These are phyloP conservation scores for Apophysomyces elegans DNA, from an alignment of 371 early-diverging fungal species.

Conservation along the genomic window DNA sequence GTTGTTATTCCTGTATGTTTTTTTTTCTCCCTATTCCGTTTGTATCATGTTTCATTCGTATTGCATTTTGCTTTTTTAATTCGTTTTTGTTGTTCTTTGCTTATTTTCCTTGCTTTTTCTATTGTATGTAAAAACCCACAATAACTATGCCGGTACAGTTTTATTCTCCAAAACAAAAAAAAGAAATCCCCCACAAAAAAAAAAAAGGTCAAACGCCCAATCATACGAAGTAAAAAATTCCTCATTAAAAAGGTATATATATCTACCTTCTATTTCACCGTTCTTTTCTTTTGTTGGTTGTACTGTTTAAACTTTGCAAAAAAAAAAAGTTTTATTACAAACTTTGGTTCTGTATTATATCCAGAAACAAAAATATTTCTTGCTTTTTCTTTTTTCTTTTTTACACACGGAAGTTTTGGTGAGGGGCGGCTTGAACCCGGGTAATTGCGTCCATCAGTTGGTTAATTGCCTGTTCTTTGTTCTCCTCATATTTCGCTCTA, in stretches of 20 bases:
- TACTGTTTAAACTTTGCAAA: too few relatives aligned
- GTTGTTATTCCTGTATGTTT: slow-evolving; percentile 4
- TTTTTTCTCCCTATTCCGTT: background rate
- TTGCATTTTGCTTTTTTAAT: background rate
- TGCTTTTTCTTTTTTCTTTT: background rate
- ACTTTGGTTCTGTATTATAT: too few relatives aligned
- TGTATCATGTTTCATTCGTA: slow-evolving; percentile 7
- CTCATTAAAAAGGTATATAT: background rate
- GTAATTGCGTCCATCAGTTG: slow-evolving; percentile 76
- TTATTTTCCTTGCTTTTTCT: background rate
- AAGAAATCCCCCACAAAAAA: background rate
- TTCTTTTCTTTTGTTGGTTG: too few relatives aligned
- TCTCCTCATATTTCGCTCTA: slow-evolving; percentile 62
- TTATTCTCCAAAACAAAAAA: background rate
- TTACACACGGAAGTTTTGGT: slow-evolving; percentile 59
- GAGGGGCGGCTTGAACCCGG: slow-evolving; percentile 76
- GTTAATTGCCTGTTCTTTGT: slow-evolving; percentile 73
- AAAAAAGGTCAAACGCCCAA: slow-evolving; percentile 7
- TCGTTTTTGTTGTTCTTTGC: slow-evolving; percentile 10
- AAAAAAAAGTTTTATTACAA: too few relatives aligned
- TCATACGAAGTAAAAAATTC: slow-evolving; percentile 15
- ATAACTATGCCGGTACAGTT: slow-evolving; percentile 1
- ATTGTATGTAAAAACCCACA: slow-evolving; percentile 11
- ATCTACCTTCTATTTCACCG: too few relatives aligned
- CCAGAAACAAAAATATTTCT: too few relatives aligned